These are phyloP conservation scores for Backusella tuberculispora DNA, from an alignment of 192 early-diverging fungal genomes.

Conservation along the genomic window DNA sequence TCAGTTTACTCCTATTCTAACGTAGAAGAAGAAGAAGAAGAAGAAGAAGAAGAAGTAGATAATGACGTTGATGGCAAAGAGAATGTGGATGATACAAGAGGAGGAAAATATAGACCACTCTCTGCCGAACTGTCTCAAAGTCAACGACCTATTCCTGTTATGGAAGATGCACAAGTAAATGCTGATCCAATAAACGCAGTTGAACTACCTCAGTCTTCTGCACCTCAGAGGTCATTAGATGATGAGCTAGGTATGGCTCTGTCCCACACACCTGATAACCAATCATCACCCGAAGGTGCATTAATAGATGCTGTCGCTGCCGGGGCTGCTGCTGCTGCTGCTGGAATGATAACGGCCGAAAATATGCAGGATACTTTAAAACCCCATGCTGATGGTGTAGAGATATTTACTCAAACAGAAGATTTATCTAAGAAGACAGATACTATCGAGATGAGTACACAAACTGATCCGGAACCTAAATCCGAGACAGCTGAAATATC, in stretches of 20 bases:
- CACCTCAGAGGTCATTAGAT: slow-evolving; percentile 14
- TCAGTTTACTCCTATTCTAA: slow-evolving; percentile 3
- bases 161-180: slow-evolving; percentile 32
- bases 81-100: background rate
- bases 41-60: slow-evolving; percentile 23
- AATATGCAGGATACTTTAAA: slow-evolving; percentile 11
- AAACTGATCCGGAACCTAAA: background rate
- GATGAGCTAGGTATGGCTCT: slow-evolving; percentile 21
- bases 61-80: slow-evolving; percentile 26
- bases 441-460: background rate
- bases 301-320: background rate
- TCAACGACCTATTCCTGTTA: slow-evolving; percentile 15
- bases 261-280: background rate
- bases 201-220: background rate
- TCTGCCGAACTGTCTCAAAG: slow-evolving; percentile 37
- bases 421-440: background rate
- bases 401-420: slow-evolving; percentile 9
- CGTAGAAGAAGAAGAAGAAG: slow-evolving; percentile 13
- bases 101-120: slow-evolving; percentile 27
- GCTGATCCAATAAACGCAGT: slow-evolving; percentile 22
- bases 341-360: background rate
- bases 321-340: background rate
- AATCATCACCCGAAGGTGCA: background rate
- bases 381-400: background rate
- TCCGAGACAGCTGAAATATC: slow-evolving; percentile 5